phyloP scores from a whole-genome alignment of 1,284 basidiomycete species.

The Phlebopus sp. region DNA sequence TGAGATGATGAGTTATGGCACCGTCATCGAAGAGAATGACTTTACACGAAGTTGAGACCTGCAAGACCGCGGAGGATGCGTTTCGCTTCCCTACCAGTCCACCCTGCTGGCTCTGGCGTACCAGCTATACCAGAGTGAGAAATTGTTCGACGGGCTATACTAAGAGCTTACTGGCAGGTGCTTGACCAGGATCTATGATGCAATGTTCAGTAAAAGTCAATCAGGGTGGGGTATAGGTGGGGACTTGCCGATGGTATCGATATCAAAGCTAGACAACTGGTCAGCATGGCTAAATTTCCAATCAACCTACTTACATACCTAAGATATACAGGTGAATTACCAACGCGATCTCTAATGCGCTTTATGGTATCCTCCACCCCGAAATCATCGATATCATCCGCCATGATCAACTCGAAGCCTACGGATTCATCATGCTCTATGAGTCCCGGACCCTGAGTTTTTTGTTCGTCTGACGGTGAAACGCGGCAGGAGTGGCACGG shows the following conservation, averaged over 20 bases:
- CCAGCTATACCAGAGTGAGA: slow-evolving; percentile 6
- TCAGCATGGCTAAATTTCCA: neutral
- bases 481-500: neutral
- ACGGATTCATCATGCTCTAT: slow-evolving; percentile 24
- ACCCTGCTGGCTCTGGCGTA: slow-evolving; percentile 16
- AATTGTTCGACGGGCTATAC: neutral
- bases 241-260: slow-evolving; percentile 6
- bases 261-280: slow-evolving; percentile 6
- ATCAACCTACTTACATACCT: slow-evolving; percentile 14
- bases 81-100: slow-evolving; percentile 16
- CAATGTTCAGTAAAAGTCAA: neutral
- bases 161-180: slow-evolving; percentile 12
- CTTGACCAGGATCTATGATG: slow-evolving; percentile 10
- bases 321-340: slow-evolving; percentile 31
- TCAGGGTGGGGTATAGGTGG: neutral
- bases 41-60: slow-evolving; percentile 16
- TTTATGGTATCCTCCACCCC: slow-evolving; percentile 19
- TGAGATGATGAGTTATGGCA: neutral
- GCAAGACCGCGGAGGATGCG: slow-evolving; percentile 16
- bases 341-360: slow-evolving; percentile 7
- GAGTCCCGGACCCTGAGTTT: slow-evolving; percentile 17
- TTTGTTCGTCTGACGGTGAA: neutral
- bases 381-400: slow-evolving; percentile 26
- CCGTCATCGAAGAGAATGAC: neutral
- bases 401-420: slow-evolving; percentile 23